Percentiles rank a stretch among this genome's conserved stretches.
Evolutionary conservation across 2,329 filamentous ascomycete genomes (phyloP).

Genomic region (Pseudogymnoascus pannorum): DNA sequence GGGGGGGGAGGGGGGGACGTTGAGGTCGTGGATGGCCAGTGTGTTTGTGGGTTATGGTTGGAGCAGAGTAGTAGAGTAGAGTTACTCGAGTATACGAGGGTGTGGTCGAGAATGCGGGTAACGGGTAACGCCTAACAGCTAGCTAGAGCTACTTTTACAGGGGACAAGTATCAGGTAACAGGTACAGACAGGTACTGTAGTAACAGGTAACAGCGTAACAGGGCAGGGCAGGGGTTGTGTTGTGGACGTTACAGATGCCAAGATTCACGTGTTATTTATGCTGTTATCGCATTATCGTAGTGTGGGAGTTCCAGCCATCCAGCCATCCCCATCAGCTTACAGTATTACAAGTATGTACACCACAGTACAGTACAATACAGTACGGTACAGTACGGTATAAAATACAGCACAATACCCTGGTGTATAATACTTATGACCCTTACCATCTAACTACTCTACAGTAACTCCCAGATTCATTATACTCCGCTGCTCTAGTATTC

Average conservation of each 20-base stretch:
- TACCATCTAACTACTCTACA: not conserved
- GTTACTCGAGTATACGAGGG: not conserved
- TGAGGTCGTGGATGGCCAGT: not conserved
- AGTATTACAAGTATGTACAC: not conserved
- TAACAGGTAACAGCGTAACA: too few species aligned
- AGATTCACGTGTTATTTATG: not conserved
- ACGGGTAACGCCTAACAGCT: constrained; percentile 1
- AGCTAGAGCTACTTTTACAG: not conserved
- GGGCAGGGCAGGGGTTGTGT: too few species aligned
- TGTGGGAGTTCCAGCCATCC: too few species aligned
- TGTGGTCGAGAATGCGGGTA: not conserved
- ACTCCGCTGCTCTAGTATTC: not conserved
- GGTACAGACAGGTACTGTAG: not conserved
- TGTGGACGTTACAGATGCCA: not conserved
- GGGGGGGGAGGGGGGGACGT: not conserved
- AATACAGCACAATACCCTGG: not conserved
- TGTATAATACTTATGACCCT: not conserved
- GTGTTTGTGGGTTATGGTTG: not conserved
- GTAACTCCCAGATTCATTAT: not conserved
- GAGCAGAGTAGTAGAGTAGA: too few species aligned
- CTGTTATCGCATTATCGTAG: too few species aligned
- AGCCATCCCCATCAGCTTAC: not conserved
- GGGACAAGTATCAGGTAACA: not conserved
- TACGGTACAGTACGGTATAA: not conserved
- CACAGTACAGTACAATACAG: not conserved